phyloP scores from a whole-genome alignment of 768 basidiomycete species.

The Lentinula edodes region DNA sequence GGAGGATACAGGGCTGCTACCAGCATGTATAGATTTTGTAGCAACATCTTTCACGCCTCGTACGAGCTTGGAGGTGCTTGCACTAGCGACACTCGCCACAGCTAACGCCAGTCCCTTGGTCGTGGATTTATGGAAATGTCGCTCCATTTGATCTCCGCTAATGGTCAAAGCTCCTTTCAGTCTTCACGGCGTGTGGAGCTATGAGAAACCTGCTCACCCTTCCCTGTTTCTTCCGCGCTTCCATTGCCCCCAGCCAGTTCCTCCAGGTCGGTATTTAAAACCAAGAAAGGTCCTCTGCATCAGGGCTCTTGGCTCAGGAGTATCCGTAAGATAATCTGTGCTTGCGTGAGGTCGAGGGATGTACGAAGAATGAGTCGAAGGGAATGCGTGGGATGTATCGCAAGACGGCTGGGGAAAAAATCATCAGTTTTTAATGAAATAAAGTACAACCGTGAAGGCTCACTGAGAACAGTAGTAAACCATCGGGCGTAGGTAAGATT shows the following conservation, averaged over 20 bases:
- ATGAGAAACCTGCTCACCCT: neutral
- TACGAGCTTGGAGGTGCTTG: neutral
- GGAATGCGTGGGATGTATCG: conserved; percentile 39
- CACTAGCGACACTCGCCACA: neutral
- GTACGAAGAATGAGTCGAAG: conserved; percentile 41
- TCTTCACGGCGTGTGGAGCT: neutral
- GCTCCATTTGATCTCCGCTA: conserved; percentile 1
- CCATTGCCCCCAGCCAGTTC: conserved; percentile 6
- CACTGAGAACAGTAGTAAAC: conserved; percentile 41
- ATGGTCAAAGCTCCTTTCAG: neutral
- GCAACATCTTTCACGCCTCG: neutral
- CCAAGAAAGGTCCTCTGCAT: conserved; percentile 51
- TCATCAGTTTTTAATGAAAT: conserved; percentile 18
- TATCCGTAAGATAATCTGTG: conserved; percentile 50
- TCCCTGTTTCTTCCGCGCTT: neutral
- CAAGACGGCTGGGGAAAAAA: conserved; percentile 20
- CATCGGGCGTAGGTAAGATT: conserved; percentile 36
- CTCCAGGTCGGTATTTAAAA: conserved; percentile 19
- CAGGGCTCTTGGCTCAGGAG: conserved; percentile 45
- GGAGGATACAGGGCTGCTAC: neutral
- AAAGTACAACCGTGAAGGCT: conserved; percentile 21
- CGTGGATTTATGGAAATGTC: neutral
- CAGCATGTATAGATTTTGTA: neutral
- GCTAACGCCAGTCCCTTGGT: neutral
- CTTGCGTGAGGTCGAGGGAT: conserved; percentile 42